Base-by-base conservation (phyloP, 2,329 filamentous ascomycete species). In the Venturia effusa region DNA sequence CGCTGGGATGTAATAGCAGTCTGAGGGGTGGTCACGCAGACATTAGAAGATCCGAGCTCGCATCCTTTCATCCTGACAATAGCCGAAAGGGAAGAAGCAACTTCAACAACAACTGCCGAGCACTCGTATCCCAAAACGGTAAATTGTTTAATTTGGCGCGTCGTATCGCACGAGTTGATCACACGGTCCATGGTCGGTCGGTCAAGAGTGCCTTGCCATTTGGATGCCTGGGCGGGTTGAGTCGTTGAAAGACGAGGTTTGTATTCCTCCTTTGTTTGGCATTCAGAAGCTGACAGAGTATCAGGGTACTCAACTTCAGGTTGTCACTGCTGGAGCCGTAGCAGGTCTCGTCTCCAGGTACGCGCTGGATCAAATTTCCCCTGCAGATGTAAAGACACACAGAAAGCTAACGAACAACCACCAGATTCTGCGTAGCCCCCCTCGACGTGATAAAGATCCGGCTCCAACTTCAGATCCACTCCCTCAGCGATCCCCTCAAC, bases 401-500 rank as follows among this genome's bases (percentile, higher is more conserved):
- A 32, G 17, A 39, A n/a, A 60, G 5, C 22, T 43, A 40, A 60
- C 34, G 43, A 37, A 19, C 22, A 19, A 41, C 13, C 48, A 8
- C 69, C 10, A 92, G 90, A 74, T 97, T 99, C 80, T 85, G 94
- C 72, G 88, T 97, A 73, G 91, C 94, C 22, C 94, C 94, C 62
- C 88, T 99, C 68, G 94, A 99, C 76, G 94, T 99, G 67, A 86
- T 97, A 78, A 97, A 99, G 80, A 99, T 99, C 77, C 90, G 94
- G 59, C 87, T 97, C 57, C 94, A 99, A 75, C 86, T 99, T 22
- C 94, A 97, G 76, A 85, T 89, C 55, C 89, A 95, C 78, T 92
- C 90, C 60, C 84, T 90, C 66, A 88, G 88, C 69, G 88, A 93
- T 71, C 88, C 90, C 1, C 76, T 86, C 11, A 82, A 64, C 30